Base-by-base conservation (phyloP, 2,329 filamentous ascomycete species). In the Aspergillus clavatus region DNA sequence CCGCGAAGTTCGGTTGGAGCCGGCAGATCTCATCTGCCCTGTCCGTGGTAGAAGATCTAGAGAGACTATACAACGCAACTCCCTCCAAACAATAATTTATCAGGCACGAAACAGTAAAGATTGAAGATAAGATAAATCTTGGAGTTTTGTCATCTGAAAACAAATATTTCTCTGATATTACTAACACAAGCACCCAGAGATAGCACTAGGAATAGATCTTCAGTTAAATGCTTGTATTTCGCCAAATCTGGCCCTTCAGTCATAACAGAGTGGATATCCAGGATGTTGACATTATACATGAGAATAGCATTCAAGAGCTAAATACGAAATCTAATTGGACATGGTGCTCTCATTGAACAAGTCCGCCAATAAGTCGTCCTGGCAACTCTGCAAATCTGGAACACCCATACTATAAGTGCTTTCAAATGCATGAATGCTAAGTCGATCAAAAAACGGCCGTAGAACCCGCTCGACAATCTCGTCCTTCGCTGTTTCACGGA, bases 381-480 rank as follows among this genome's bases (percentile, higher is more conserved):
- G 73, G 58, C 87, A 89, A 7, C 74, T 74, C 41, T 82, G 78
- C 56, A 76, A 63, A 65, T 94, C 88, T 21, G 86, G 69, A 33
- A 67, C 67, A 27, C 82, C 83, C 82, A 96, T 90, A 12, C 85
- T 82, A 66, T 98, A 98, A 44, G 86, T 91, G 50, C 84, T 86
- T 72, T 98, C 93, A 69, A 96, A 98, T 0, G 87, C 85, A 64
- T 84, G 87, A 59, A 98, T 96, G 63, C 90, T 96, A 52, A 98
- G 71, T 63, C 94, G 87, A 11, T 85, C 86, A 62, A 97, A 89
- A 70, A 96, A 97, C 0, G 91, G 91, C 55, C 87, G 77, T 51
- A 97, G 69, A 10, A 96, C 79, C 62, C 85, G 85, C 47, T 82
- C 82, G 4, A 93, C 80, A 46, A 97, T 72, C 53, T 82, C 79